Conservation (phyloP, 2,329 filamentous ascomycete species). For the Penicillium digitatum region DNA sequence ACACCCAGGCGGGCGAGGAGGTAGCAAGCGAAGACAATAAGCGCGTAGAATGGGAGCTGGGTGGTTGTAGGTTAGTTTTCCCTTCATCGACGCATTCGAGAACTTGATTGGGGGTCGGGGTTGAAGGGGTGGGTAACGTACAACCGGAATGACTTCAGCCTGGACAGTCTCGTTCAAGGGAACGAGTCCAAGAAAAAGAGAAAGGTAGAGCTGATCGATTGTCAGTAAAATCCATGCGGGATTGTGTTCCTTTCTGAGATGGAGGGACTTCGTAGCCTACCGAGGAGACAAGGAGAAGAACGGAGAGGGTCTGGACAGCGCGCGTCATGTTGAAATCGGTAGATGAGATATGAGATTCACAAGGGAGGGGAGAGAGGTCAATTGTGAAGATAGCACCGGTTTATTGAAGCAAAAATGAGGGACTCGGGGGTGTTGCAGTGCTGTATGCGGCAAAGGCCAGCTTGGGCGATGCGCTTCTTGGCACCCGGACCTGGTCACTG, state of each 20-base stretch:
- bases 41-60: slow-evolving; percentile 86
- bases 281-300: slow-evolving; percentile 80
- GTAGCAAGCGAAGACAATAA: slow-evolving; percentile 87
- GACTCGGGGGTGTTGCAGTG: slow-evolving; percentile 10
- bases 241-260: background rate
- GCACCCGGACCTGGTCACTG: slow-evolving; percentile 9
- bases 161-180: slow-evolving; percentile 75
- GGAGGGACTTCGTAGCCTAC: slow-evolving; percentile 52
- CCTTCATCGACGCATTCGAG: slow-evolving; percentile 1
- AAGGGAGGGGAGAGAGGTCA: slow-evolving; percentile 10
- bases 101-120: background rate
- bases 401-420: slow-evolving; percentile 14
- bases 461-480: slow-evolving; percentile 11
- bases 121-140: slow-evolving; percentile 49
- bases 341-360: background rate
- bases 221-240: background rate
- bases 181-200: slow-evolving; percentile 76
- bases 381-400: slow-evolving; percentile 1
- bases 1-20: slow-evolving; percentile 87
- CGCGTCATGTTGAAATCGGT: slow-evolving; percentile 71
- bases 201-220: slow-evolving; percentile 71
- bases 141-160: slow-evolving; percentile 81
- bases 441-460: slow-evolving; percentile 11
- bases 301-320: slow-evolving; percentile 85
- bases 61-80: background rate